Evolutionary conservation across 2,329 filamentous ascomycete genomes (phyloP).

Genomic region (Periglandula ipomoeae): DNA sequence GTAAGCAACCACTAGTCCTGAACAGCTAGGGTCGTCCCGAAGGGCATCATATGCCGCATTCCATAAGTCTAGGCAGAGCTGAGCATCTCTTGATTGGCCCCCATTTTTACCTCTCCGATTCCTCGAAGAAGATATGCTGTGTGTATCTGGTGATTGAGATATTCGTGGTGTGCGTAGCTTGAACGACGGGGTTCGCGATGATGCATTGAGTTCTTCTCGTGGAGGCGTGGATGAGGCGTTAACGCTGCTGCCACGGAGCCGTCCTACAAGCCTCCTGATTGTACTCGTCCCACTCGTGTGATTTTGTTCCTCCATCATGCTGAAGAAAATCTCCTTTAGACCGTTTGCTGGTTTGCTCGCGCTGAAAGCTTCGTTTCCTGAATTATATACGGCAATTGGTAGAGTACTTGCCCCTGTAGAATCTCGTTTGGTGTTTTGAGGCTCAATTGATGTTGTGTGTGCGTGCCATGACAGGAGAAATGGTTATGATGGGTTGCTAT

Average conservation of each 20-base stretch:
- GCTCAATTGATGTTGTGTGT: neutral
- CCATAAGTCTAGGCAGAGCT: conserved; percentile 21
- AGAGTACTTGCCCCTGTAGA: neutral
- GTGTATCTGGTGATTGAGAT: conserved; percentile 1
- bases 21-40: conserved; percentile 19
- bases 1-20: conserved; percentile 24
- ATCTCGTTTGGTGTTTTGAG: neutral
- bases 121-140: neutral
- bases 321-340: neutral
- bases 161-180: neutral
- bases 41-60: conserved; percentile 25
- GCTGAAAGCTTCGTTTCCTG: neutral
- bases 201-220: neutral
- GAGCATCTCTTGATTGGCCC: conserved; percentile 1
- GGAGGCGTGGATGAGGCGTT: neutral
- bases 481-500: neutral
- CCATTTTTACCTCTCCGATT: neutral
- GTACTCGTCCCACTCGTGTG: neutral
- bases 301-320: neutral
- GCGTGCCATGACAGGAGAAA: neutral
- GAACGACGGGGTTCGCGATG: neutral
- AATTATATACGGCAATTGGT: neutral
- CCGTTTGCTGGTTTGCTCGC: neutral
- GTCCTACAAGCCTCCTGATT: conserved; percentile 10
- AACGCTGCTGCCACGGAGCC: conserved; percentile 9